Evolutionary conservation across 75 land plant genomes (phyloP), one percentile per base, ranked within the genome.

Genomic region (Cupressus sempervirens): DNA sequence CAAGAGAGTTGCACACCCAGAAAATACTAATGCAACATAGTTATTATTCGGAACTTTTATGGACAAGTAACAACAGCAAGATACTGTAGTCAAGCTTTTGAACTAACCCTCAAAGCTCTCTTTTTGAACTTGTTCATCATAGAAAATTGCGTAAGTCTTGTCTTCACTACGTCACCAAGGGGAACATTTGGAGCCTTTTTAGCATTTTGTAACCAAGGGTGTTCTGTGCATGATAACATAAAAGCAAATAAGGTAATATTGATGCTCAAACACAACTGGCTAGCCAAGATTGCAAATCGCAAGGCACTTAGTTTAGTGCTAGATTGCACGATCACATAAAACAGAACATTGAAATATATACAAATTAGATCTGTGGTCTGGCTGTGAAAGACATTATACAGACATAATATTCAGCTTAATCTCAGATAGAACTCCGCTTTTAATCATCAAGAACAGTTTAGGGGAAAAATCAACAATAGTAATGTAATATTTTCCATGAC

Each of bases 161-260:
- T 82, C 80, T 92, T 89, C 41, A 92, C 93, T 45, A 86, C 87
- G 84, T 92, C 93, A n/a, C 93, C 93, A 76, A 92, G 89, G n/a
- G 93, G 90, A 83, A 92, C 89, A 86, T 92, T 91, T 29, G 93
- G 85, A 83, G 92, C 93, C 56, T 91, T 92, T 82, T 91, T 92
- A 15, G 88, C 89, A 86, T 91, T 92, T 80, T 86, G 93, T 36
- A 92, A 77, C 92, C 93, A 92, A 34, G 93, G 68, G 81, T 92
- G 93, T n/a, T 92, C 92, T 91, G 89, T 41, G 84, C 70, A 81
- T 34, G 16, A 85, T 53, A 48, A 13, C 48, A 43, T 65, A 68
- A 70, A 14, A 34, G 82, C 18, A 30, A 70, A 38, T 16, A 40
- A 77, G 29, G 41, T 77, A 41, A 40, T 77, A 77, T 77, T 77